These are phyloP conservation scores for Solanum etuberosum DNA, from an alignment of 257 asterid species.

Conservation along the genomic window DNA sequence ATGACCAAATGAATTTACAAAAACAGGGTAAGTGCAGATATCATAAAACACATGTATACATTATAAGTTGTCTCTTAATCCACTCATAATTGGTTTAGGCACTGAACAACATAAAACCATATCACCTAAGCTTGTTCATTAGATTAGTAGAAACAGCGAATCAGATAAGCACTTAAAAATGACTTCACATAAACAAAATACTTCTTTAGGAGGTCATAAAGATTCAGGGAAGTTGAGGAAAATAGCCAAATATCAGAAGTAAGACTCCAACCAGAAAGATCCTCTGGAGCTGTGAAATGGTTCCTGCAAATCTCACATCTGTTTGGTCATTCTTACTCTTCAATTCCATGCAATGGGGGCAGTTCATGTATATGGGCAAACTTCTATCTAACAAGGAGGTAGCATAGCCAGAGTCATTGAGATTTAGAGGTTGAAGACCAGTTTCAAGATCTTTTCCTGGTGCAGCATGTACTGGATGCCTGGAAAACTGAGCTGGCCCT, in stretches of 20 bases:
- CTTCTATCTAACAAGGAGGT: conserved; percentile 49
- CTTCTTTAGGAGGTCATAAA: background rate
- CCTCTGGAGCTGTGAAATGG: conserved; percentile 89
- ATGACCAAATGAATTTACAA: background rate
- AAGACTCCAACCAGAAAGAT: conserved; percentile 59
- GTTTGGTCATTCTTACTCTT: conserved; percentile 27
- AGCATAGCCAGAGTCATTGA: conserved; percentile 41
- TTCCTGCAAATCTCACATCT: conserved; percentile 54
- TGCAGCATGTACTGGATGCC: conserved; percentile 20
- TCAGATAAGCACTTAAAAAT: background rate
- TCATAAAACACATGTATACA: background rate
- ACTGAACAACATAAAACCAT: background rate
- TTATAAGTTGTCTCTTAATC: background rate
- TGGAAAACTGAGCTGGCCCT: conserved; percentile 30
- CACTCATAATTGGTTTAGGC: background rate
- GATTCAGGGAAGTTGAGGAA: background rate
- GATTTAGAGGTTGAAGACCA: conserved; percentile 26
- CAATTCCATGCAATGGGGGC: conserved; percentile 70
- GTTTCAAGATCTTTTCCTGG: conserved; percentile 33
- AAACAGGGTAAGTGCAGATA: background rate
- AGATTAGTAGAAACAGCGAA: background rate
- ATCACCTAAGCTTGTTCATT: background rate
- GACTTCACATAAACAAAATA: background rate
- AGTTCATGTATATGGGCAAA: conserved; percentile 81
- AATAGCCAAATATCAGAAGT: conserved; percentile 5